Evolutionary conservation across 202 grass and related monocot species (phyloP), one percentile per base, ranked within the genome.

Genomic region (Brachypodium distachyon): DNA sequence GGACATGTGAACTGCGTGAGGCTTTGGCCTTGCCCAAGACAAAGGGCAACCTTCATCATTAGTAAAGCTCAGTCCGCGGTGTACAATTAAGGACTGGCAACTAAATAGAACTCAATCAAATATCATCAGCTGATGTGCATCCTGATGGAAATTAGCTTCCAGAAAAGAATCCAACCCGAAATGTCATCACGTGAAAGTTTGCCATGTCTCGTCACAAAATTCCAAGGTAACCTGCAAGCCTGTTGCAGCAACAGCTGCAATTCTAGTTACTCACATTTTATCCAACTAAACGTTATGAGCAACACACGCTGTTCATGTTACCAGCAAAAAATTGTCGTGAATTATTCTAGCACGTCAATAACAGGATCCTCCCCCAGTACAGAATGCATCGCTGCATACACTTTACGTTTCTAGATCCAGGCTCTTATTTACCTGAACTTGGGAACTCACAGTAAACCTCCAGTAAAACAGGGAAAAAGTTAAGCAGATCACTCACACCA

Each of bases 1-100:
- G 48, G 80, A 77, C 57, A 85, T 85, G 82, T 80, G 81, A 74
- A 59, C 5, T 60, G 42, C 71, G 48, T 67, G 58, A 81, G 31
- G 17, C 57, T 61, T 51, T 81, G 48, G 33, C 33, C 47, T 39
- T 76, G 47, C 81, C 81, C 16, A 81, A 27, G 48, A 71, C 40
- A 77, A 68, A 42, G 56, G 57, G 63, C 42, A 65, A 40, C 22
- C 69, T 63, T 83, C 70, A 26, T 55, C 27, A n/a, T 53, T 32
- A 62, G 12, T 70, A 62, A 41, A 49, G 43, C 27, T 54, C 61
- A 55, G 22, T 63, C 79, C 16, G 53, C 61, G 53, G 38, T 61
- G 74, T 69, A 70, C 28, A 74, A 47, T 23, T 12, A 74, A 47
- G 50, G 27, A 41, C 44, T 68, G 38, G 22, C 31, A 54, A 55